Conservation (phyloP, 192 early-diverging fungal species). For the Funneliformis mosseae region DNA sequence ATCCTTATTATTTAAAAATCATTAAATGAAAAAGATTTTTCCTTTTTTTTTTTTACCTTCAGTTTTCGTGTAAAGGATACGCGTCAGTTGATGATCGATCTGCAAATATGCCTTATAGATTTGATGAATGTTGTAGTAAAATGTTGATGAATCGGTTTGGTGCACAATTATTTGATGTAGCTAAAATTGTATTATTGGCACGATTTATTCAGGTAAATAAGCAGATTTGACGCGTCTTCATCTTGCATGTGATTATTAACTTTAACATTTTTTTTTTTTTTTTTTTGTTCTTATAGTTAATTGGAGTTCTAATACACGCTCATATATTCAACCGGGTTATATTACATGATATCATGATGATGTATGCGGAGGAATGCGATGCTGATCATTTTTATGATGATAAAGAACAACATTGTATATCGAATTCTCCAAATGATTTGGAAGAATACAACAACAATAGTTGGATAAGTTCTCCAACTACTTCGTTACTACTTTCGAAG, state of each 20-base stretch:
- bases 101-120: background rate
- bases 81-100: background rate
- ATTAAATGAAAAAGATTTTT: too few species aligned
- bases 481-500: background rate
- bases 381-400: background rate
- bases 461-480: background rate
- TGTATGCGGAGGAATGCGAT: background rate
- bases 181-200: slow-evolving; percentile 7
- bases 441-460: background rate
- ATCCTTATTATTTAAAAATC: background rate
- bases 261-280: background rate
- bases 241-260: too few species aligned
- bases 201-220: slow-evolving; percentile 12
- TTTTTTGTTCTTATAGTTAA: background rate
- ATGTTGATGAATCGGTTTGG: slow-evolving; percentile 1
- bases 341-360: background rate
- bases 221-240: background rate
- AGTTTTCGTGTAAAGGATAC: slow-evolving; percentile 20
- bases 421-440: background rate
- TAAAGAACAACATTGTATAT: background rate
- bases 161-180: slow-evolving; percentile 12
- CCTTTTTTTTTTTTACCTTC: too few species aligned
- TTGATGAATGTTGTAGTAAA: slow-evolving; percentile 2
- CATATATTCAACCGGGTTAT: background rate
- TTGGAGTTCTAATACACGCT: background rate